A percentile compares a stretch with the other conserved stretches of the same genome.
Evolutionary conservation across 177 flowering plant species (phyloP).

Genomic region (Vitis hybrid): DNA sequence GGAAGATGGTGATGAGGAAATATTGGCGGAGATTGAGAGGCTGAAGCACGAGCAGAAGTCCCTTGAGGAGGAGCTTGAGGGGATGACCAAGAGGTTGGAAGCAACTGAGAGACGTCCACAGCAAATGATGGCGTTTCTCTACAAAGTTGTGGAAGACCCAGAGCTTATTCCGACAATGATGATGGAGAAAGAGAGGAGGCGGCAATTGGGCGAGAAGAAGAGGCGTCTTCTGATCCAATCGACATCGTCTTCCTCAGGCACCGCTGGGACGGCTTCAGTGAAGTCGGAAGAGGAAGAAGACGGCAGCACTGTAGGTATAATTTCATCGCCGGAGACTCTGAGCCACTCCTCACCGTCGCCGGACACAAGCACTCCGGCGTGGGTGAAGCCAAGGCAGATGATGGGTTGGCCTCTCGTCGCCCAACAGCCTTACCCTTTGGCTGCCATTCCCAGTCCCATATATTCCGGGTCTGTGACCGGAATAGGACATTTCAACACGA

Average conservation of each 20-base stretch:
- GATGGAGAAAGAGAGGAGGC: conserved; percentile 30
- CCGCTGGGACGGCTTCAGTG: conserved; percentile 15
- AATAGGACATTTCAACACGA: no score
- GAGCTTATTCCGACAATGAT: conserved; percentile 53
- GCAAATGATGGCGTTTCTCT: conserved; percentile 87
- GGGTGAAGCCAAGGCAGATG: conserved; percentile 8
- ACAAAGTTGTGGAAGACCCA: conserved; percentile 66
- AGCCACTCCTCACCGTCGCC: conserved; percentile 27
- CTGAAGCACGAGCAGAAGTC: conserved; percentile 63
- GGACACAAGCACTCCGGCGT: conserved; percentile 16
- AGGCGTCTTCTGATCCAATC: conserved; percentile 29
- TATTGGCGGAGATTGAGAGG: conserved; percentile 51
- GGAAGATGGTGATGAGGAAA: conserved; percentile 41
- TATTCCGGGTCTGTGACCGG: no score
- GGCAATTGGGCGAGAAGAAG: conserved; percentile 32
- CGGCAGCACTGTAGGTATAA: conserved; percentile 4
- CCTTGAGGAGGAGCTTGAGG: conserved; percentile 53
- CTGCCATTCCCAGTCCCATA: not conserved
- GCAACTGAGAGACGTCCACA: conserved; percentile 79
- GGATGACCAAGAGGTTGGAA: conserved; percentile 60
- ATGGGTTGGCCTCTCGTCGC: conserved; percentile 4
- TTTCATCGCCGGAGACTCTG: conserved; percentile 27
- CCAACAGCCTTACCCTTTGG: not conserved
- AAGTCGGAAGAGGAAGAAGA: conserved; percentile 44
- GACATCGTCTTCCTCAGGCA: conserved; percentile 25